Conservation (phyloP, 208 protist species). For the Strigomonas culicis region DNA sequence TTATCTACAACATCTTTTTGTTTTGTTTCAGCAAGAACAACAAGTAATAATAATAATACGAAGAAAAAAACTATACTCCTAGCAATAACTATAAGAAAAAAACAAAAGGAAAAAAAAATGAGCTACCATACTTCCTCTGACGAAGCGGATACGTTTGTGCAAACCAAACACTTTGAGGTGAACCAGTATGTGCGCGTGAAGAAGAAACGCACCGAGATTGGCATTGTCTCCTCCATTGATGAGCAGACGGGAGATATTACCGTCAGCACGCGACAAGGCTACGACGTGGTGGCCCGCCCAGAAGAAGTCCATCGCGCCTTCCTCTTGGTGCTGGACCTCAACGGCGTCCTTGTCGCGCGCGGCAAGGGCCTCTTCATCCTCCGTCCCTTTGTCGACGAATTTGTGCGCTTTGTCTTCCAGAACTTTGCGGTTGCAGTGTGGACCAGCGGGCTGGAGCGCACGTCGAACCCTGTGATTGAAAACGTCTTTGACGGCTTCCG, state of each 20-base stretch:
- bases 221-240: conserved; percentile 53
- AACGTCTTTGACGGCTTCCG: conserved; percentile 76
- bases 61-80: conserved; percentile 8
- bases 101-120: conserved; percentile 3
- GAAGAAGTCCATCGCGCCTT: conserved; percentile 71
- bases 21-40: neutral
- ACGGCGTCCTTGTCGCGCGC: conserved; percentile 85
- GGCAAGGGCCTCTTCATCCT: conserved; percentile 59
- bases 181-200: conserved; percentile 88
- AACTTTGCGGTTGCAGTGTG: conserved; percentile 90
- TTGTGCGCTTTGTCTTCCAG: conserved; percentile 81
- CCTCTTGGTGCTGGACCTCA: conserved; percentile 84
- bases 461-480: conserved; percentile 80
- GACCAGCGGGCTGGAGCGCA: conserved; percentile 87
- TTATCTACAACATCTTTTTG: neutral
- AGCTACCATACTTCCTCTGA: neutral
- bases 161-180: conserved; percentile 61
- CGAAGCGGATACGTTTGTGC: conserved; percentile 16
- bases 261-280: conserved; percentile 77
- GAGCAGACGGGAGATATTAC: conserved; percentile 20
- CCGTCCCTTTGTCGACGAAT: conserved; percentile 70
- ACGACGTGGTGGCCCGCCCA: conserved; percentile 61
- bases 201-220: conserved; percentile 68
- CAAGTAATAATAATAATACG: neutral
- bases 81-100: conserved; percentile 1